A percentile compares a stretch with the other conserved stretches of the same genome.
These are phyloP conservation scores for Cladophialophora carrionii DNA, from an alignment of 2,329 filamentous ascomycete genomes.

Conservation along the genomic window DNA sequence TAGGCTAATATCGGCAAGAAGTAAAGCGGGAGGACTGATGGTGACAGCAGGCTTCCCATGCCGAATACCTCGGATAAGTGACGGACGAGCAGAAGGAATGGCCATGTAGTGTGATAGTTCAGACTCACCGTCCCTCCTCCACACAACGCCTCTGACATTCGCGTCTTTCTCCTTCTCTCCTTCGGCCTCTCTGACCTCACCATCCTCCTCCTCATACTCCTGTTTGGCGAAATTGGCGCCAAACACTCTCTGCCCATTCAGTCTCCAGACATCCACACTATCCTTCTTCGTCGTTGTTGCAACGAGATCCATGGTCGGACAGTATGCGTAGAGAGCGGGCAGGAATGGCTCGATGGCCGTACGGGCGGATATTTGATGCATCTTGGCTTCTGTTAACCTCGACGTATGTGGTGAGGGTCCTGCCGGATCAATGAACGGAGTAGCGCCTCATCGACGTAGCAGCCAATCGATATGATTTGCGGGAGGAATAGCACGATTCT, in stretches of 20 bases:
- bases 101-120: not conserved
- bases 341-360: slow-evolving; percentile 49
- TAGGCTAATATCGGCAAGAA: not conserved
- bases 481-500: not conserved
- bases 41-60: not conserved
- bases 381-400: slow-evolving; percentile 3
- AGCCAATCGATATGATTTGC: not conserved
- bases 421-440: not conserved
- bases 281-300: slow-evolving; percentile 54
- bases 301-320: slow-evolving; percentile 81
- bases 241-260: slow-evolving; percentile 73
- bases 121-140: slow-evolving; percentile 68
- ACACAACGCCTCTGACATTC: slow-evolving; percentile 50
- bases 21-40: not conserved
- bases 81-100: slow-evolving; percentile 14
- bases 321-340: slow-evolving; percentile 69
- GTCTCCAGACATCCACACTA: slow-evolving; percentile 73
- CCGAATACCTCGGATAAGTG: not conserved
- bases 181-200: slow-evolving; percentile 36
- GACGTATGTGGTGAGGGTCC: not conserved
- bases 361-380: slow-evolving; percentile 46
- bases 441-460: not conserved
- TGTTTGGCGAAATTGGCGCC: slow-evolving; percentile 44
- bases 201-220: slow-evolving; percentile 44
- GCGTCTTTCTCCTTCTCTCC: slow-evolving; percentile 40